Percentiles rank a stretch among this genome's conserved stretches.
These are phyloP conservation scores for Penicillium sp. DNA, from an alignment of 2,329 filamentous ascomycete species.

Conservation along the genomic window DNA sequence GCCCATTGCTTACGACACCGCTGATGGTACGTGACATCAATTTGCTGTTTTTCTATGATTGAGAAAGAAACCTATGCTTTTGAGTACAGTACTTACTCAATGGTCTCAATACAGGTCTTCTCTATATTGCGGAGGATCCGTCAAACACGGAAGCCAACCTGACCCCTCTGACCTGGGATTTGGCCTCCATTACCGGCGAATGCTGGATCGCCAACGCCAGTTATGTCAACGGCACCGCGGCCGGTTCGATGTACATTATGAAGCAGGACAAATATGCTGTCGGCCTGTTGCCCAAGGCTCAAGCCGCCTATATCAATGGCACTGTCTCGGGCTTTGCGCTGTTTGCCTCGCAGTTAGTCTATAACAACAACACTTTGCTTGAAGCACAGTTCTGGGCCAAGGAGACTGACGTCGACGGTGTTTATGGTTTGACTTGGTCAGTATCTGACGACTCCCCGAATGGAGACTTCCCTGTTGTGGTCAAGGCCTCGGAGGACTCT, in stretches of 20 bases:
- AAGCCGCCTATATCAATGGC: constrained; percentile 13
- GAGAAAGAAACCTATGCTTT: too few relatives aligned
- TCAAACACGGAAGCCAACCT: neutral
- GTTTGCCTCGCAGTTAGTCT: constrained; percentile 21
- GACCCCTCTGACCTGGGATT: constrained; percentile 3
- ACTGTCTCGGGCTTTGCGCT: constrained; percentile 22
- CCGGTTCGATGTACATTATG: constrained; percentile 18
- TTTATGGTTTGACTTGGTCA: constrained; percentile 9
- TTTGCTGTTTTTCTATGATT: too few relatives aligned
- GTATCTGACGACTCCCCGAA: constrained; percentile 1
- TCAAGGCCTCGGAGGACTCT: constrained; percentile 9
- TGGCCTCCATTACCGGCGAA: constrained; percentile 14
- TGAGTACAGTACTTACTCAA: neutral
- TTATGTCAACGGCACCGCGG: constrained; percentile 14
- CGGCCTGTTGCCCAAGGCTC: constrained; percentile 3
- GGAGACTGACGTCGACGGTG: constrained; percentile 7
- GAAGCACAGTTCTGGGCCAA: constrained; percentile 21
- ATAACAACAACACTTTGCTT: constrained; percentile 19
- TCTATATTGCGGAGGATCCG: constrained; percentile 9
- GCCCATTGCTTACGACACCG: constrained; percentile 16
- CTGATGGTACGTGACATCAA: constrained; percentile 9
- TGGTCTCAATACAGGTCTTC: neutral
- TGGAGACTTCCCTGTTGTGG: constrained; percentile 12
- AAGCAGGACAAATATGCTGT: neutral
- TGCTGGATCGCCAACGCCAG: constrained; percentile 22